phyloP scores from a whole-genome alignment of 805 yeast species.

The Candida vartiovaarae region DNA sequence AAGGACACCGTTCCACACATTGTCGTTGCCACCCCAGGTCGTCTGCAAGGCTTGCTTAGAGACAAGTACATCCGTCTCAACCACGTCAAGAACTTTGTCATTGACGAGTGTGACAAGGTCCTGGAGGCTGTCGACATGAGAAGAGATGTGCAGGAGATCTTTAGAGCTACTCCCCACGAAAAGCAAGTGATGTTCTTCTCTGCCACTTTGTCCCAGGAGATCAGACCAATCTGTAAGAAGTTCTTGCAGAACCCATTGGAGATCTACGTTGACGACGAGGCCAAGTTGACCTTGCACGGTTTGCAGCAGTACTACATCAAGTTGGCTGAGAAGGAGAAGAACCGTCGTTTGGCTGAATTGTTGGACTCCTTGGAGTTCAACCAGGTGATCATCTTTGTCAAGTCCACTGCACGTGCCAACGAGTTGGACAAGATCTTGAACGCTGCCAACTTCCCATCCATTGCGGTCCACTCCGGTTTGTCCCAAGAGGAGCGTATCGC shows the following conservation, averaged over 20 bases:
- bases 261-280: conserved; percentile 95
- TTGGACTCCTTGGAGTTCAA: conserved; percentile 93
- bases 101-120: conserved; percentile 98
- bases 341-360: conserved; percentile 84
- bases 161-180: conserved; percentile 96
- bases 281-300: conserved; percentile 95
- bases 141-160: conserved; percentile 96
- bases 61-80: conserved; percentile 83
- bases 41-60: conserved; percentile 88
- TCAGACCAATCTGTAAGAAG: conserved; percentile 94
- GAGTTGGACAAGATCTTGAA: conserved; percentile 83
- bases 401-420: conserved; percentile 85
- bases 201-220: conserved; percentile 90
- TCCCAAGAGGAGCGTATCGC: conserved; percentile 98
- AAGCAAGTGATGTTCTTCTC: conserved; percentile 99
- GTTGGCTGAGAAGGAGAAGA: conserved; percentile 85
- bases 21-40: conserved; percentile 97
- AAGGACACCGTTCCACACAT: conserved; percentile 95
- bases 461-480: conserved; percentile 92
- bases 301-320: conserved; percentile 94
- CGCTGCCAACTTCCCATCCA: conserved; percentile 94
- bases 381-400: conserved; percentile 96
- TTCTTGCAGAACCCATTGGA: conserved; percentile 98
- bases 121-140: conserved; percentile 91
- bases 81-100: conserved; percentile 88